Evolutionary conservation across 345 rosid genomes (phyloP).

Genomic region (Populus davidiana): DNA sequence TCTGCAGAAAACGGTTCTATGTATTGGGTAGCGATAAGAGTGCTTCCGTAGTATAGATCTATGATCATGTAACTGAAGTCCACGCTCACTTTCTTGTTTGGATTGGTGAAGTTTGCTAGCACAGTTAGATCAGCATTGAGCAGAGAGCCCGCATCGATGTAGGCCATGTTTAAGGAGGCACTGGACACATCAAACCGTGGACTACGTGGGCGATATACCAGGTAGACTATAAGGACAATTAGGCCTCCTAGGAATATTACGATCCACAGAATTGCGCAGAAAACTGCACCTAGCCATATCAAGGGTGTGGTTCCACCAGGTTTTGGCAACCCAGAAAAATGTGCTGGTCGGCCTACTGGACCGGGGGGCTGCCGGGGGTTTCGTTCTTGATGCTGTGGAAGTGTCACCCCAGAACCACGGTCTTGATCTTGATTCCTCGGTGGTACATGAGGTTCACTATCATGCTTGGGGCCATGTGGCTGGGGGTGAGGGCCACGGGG

Average conservation of each 20-base stretch:
- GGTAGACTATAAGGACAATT: slow-evolving; percentile 64
- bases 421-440: neutral
- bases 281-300: slow-evolving; percentile 46
- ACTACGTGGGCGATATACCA: slow-evolving; percentile 66
- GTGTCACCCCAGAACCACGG: neutral
- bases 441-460: neutral
- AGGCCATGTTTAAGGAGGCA: slow-evolving; percentile 72
- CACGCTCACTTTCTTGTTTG: slow-evolving; percentile 64
- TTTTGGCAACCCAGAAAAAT: slow-evolving; percentile 13
- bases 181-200: slow-evolving; percentile 60
- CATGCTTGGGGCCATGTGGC: neutral
- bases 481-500: neutral
- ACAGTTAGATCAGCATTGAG: slow-evolving; percentile 67
- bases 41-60: slow-evolving; percentile 61
- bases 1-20: slow-evolving; percentile 66
- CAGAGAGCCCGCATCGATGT: slow-evolving; percentile 57
- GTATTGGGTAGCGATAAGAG: slow-evolving; percentile 58
- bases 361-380: slow-evolving; percentile 16
- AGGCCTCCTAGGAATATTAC: slow-evolving; percentile 60
- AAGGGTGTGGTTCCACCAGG: slow-evolving; percentile 33
- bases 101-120: slow-evolving; percentile 84
- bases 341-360: slow-evolving; percentile 12
- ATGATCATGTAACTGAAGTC: slow-evolving; percentile 65
- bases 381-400: neutral
- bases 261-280: slow-evolving; percentile 60